These are phyloP conservation scores for Termitomyces sp. DNA, from an alignment of 768 basidiomycete species.

Conservation along the genomic window DNA sequence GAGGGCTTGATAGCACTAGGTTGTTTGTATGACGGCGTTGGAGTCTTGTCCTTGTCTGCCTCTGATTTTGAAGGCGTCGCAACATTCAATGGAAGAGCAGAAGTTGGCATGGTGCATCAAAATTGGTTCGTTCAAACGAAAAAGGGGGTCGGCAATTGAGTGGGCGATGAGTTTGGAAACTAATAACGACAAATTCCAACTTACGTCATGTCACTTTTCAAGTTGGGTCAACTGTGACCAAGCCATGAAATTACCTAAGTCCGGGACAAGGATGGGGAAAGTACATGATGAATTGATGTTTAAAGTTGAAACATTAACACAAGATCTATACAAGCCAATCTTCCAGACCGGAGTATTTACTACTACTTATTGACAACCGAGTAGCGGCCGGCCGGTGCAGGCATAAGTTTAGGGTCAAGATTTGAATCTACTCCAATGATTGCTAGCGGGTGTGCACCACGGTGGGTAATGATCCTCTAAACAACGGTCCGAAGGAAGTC, in stretches of 20 bases:
- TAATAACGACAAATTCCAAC: slow-evolving; percentile 2
- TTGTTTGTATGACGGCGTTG: slow-evolving; percentile 42
- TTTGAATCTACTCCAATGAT: not conserved
- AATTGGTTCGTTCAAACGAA: not conserved
- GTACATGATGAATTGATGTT: too few relatives aligned
- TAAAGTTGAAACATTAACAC: not conserved
- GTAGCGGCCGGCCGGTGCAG: not conserved
- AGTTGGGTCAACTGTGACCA: too few relatives aligned
- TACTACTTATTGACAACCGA: too few relatives aligned
- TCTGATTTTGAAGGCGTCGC: slow-evolving; percentile 53
- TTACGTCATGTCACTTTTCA: too few relatives aligned
- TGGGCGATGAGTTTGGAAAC: not conserved
- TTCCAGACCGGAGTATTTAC: too few relatives aligned
- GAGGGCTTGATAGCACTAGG: slow-evolving; percentile 35
- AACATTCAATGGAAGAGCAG: slow-evolving; percentile 68
- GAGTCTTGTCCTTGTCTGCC: slow-evolving; percentile 49
- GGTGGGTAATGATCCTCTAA: not conserved
- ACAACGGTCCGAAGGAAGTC: not conserved
- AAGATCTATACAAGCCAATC: too few relatives aligned
- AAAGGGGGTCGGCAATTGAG: not conserved
- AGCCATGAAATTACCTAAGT: too few relatives aligned
- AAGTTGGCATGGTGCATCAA: slow-evolving; percentile 34
- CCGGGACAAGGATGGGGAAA: too few relatives aligned
- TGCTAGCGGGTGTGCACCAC: not conserved
- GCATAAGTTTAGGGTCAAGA: not conserved